Conservation (phyloP, 768 basidiomycete genomes). For the Nidularia sp. region DNA sequence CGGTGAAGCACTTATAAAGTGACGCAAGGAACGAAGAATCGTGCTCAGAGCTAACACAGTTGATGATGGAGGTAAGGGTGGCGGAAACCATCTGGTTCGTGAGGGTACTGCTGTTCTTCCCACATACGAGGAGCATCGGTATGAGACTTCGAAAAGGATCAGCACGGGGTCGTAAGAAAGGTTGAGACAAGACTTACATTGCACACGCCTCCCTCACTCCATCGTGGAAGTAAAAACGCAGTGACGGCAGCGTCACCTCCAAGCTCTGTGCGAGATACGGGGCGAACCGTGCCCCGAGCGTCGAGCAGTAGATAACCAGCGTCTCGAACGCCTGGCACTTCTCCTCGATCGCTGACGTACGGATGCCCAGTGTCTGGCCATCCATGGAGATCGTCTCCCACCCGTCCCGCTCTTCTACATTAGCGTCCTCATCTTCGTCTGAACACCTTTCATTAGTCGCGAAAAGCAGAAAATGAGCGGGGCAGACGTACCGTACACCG, state of each 20-base stretch:
- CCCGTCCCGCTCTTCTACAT: constrained; percentile 53
- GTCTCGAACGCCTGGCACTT: constrained; percentile 88
- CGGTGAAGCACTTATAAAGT: constrained; percentile 66
- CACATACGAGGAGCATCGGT: constrained; percentile 66
- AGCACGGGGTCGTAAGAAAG: neutral
- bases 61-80: constrained; percentile 62
- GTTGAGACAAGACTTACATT: constrained; percentile 41
- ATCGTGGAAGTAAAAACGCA: constrained; percentile 81
- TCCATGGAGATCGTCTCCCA: constrained; percentile 80
- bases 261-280: constrained; percentile 71
- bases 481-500: constrained; percentile 53
- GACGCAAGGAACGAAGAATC: constrained; percentile 78
- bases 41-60: constrained; percentile 59
- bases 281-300: constrained; percentile 60
- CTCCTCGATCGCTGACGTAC: constrained; percentile 79
- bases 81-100: constrained; percentile 67
- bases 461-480: neutral
- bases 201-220: constrained; percentile 78
- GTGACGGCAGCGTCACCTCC: constrained; percentile 65
- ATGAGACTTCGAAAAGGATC: constrained; percentile 46
- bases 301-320: constrained; percentile 75
- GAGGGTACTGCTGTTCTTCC: constrained; percentile 60
- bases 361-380: constrained; percentile 72
- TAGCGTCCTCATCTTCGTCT: constrained; percentile 54
- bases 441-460: neutral